phyloP scores from a whole-genome alignment of 306 rosid species.

The Mimosa pudica region DNA sequence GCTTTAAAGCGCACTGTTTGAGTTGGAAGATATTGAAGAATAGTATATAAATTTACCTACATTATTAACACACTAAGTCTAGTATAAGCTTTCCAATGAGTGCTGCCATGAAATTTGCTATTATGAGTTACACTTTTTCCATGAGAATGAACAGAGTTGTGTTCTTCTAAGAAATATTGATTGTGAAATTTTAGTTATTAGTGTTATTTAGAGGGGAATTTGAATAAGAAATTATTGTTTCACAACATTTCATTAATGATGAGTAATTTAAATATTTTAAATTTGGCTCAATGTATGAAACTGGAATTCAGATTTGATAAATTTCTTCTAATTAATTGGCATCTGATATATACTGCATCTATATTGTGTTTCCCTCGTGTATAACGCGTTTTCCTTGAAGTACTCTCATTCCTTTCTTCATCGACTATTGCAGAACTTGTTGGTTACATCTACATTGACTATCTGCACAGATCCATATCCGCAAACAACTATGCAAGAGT shows the following conservation, averaged over 20 bases:
- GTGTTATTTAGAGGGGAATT: neutral
- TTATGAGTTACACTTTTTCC: neutral
- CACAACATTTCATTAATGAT: neutral
- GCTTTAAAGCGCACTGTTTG: neutral
- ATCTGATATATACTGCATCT: neutral
- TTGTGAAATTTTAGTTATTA: neutral
- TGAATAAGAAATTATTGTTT: neutral
- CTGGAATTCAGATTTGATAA: constrained; percentile 1
- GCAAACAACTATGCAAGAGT: constrained; percentile 44
- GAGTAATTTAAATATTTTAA: neutral
- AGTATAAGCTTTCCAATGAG: neutral
- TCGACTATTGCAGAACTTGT: constrained; percentile 65
- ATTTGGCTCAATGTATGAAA: neutral
- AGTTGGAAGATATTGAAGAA: neutral
- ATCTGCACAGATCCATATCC: constrained; percentile 55
- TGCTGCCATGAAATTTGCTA: neutral
- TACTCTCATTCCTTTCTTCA: neutral
- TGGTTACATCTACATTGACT: constrained; percentile 78
- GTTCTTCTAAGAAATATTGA: neutral
- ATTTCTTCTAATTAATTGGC: neutral
- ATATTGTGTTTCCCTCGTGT: neutral
- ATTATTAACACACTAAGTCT: neutral
- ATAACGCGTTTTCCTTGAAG: neutral
- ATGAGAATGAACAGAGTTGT: neutral
- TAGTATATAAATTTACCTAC: neutral